Conservation (phyloP, 139 green algal genomes). For the Dunaliella primolecta region DNA sequence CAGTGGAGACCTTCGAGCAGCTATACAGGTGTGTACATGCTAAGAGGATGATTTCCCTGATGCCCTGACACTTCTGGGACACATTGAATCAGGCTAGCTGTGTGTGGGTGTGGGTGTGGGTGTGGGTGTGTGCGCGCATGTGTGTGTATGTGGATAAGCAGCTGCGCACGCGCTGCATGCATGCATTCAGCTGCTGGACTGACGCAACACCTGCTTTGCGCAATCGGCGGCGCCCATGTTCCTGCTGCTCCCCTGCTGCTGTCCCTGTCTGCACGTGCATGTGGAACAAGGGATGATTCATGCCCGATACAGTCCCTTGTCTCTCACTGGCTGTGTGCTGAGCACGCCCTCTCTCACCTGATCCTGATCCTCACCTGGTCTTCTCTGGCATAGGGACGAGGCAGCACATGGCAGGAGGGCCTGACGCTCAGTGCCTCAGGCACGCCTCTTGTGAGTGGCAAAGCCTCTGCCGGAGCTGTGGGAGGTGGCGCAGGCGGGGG, state of each 20-base stretch:
- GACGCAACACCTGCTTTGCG: too few species aligned
- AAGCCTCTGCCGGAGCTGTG: background rate
- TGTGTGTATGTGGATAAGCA: background rate
- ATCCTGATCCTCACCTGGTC: background rate
- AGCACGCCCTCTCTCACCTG: too few species aligned
- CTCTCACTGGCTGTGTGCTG: too few species aligned
- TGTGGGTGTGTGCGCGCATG: background rate
- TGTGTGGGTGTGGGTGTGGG: constrained; percentile 3
- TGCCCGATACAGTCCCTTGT: too few species aligned
- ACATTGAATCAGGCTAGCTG: too few species aligned
- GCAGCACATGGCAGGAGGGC: constrained; percentile 58
- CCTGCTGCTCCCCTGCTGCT: too few species aligned
- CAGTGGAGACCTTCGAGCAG: constrained; percentile 65
- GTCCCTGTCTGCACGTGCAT: too few species aligned
- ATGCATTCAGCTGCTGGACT: too few species aligned
- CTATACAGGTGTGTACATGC: constrained; percentile 51
- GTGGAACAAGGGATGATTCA: too few species aligned
- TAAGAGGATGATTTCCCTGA: too few species aligned
- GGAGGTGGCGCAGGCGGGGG: background rate
- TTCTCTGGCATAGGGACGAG: constrained; percentile 15
- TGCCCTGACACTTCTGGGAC: too few species aligned
- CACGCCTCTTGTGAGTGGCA: constrained; percentile 5
- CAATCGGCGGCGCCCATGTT: too few species aligned
- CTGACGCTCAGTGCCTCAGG: constrained; percentile 38
- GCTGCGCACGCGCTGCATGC: background rate